These are phyloP conservation scores for Solanum bulbocastanum DNA, from an alignment of 257 asterid species.

Conservation along the genomic window DNA sequence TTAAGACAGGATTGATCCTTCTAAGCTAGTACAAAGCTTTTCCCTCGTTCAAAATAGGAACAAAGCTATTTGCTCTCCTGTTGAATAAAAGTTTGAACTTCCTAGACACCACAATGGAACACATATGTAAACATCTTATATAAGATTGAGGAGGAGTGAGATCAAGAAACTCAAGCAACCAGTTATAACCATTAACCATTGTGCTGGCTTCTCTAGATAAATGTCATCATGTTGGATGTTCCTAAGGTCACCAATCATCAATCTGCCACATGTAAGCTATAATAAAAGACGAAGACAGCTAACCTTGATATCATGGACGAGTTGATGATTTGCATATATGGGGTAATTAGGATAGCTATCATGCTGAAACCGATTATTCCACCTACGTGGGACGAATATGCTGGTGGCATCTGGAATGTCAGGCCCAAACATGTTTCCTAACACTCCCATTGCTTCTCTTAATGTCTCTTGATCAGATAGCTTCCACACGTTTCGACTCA, in stretches of 20 bases:
- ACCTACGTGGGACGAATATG: slow-evolving; percentile 85
- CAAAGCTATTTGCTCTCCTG: too few relatives aligned
- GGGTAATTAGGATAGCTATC: slow-evolving; percentile 91
- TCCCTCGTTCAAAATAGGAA: too few relatives aligned
- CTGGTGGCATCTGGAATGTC: slow-evolving; percentile 58
- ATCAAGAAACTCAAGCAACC: not conserved
- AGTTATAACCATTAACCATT: not conserved
- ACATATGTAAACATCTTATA: too few relatives aligned
- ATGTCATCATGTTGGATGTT: not conserved
- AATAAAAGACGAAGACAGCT: not conserved
- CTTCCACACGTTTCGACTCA: slow-evolving; percentile 76
- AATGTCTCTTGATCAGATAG: slow-evolving; percentile 55
- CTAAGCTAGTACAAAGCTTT: too few relatives aligned
- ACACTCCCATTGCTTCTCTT: slow-evolving; percentile 81
- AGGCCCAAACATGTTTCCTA: slow-evolving; percentile 73
- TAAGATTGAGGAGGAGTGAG: not conserved
- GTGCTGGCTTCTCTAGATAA: not conserved
- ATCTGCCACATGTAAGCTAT: not conserved
- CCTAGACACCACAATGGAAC: too few relatives aligned
- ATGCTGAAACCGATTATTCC: slow-evolving; percentile 80
- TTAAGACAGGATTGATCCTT: too few relatives aligned
- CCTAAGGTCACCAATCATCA: not conserved
- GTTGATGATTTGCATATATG: slow-evolving; percentile 40
- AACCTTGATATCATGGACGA: slow-evolving; percentile 61
- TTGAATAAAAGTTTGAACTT: too few relatives aligned